Percentiles rank a stretch among this genome's conserved stretches.
phyloP scores from a whole-genome alignment of 768 basidiomycete species.

The Suillus sp. region DNA sequence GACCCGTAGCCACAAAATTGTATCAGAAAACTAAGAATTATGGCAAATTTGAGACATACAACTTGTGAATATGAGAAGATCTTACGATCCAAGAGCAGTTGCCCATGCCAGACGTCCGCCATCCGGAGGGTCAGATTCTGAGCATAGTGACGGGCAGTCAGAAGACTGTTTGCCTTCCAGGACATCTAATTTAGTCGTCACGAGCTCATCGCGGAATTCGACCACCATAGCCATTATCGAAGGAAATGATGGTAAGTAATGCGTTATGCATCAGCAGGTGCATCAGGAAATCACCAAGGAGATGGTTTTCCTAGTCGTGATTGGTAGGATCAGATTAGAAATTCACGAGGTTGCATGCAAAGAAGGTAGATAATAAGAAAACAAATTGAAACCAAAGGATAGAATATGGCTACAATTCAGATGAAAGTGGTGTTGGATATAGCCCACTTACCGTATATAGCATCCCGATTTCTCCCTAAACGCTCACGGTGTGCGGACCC shows the following conservation, averaged over 20 bases:
- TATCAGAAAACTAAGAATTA: constrained; percentile 22
- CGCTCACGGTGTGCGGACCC: too few relatives aligned
- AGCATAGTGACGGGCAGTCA: neutral
- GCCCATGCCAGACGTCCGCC: constrained; percentile 17
- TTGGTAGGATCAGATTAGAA: too few relatives aligned
- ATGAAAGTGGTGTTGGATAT: too few relatives aligned
- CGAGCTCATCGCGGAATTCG: neutral
- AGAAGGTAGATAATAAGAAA: too few relatives aligned
- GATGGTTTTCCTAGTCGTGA: too few relatives aligned
- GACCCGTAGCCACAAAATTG: constrained; percentile 34
- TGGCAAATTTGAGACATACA: neutral
- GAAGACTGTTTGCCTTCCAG: neutral
- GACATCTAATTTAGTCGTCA: neutral
- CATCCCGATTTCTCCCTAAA: too few relatives aligned
- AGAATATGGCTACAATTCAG: too few relatives aligned
- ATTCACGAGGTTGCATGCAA: too few relatives aligned
- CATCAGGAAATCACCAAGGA: too few relatives aligned
- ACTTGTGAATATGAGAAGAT: neutral
- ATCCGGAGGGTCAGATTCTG: constrained; percentile 1
- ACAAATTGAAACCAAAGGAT: too few relatives aligned
- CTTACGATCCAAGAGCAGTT: constrained; percentile 16
- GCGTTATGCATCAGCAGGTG: neutral
- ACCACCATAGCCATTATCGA: neutral
- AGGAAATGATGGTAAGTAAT: too few relatives aligned
- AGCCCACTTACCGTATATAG: too few relatives aligned